Evolutionary conservation across 179 eudicot genomes (phyloP).

Genomic region (Silene vulgaris): DNA sequence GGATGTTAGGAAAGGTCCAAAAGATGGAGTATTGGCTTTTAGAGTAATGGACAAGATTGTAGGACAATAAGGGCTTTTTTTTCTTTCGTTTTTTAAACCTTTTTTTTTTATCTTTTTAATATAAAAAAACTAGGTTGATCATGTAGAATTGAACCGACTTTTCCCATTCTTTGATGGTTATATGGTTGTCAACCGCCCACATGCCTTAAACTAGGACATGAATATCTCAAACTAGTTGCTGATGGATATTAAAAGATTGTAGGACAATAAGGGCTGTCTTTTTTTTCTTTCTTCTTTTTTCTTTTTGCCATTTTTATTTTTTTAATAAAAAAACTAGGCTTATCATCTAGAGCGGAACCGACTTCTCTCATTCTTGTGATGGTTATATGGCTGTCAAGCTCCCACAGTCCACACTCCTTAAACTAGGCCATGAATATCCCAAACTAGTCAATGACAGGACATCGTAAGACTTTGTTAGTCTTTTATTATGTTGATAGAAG

Average conservation of each 20-base stretch:
- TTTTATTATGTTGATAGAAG: constrained; percentile 2
- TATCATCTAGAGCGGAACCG: background rate
- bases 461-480: background rate
- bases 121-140: background rate
- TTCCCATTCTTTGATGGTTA: background rate
- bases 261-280: constrained; percentile 31
- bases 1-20: constrained; percentile 41
- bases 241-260: constrained; percentile 12
- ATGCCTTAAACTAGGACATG: background rate
- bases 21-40: constrained; percentile 16
- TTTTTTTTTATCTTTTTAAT: too few relatives aligned
- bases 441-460: too few relatives aligned
- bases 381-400: background rate
- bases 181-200: background rate
- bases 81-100: too few relatives aligned
- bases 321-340: background rate
- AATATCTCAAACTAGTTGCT: background rate
- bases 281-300: constrained; percentile 12
- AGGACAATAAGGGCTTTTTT: constrained; percentile 37
- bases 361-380: background rate
- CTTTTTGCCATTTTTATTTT: too few relatives aligned
- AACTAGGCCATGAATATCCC: background rate
- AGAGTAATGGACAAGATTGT: constrained; percentile 27
- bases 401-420: background rate
- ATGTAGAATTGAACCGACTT: background rate